Base-by-base conservation (phyloP, 1,284 basidiomycete species). In the Fistulina hepatica region DNA sequence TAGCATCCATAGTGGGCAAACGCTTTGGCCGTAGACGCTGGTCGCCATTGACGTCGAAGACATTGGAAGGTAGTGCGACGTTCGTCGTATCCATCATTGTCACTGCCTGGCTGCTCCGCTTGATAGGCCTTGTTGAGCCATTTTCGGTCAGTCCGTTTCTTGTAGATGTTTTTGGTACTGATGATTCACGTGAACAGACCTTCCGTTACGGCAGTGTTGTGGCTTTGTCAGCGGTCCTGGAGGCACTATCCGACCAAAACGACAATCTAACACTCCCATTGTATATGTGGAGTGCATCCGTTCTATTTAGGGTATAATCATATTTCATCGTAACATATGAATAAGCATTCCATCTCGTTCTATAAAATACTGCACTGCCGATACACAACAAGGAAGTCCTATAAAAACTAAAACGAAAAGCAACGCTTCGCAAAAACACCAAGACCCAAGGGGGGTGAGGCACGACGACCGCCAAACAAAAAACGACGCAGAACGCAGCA, bases 1-100 rank as follows among this genome's bases (percentile, higher is more conserved):
- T 95, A 52, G 91, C 95, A 12, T 95, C 91, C 9, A 81, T 98
- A 42, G 74, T 95, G 24, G 95, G 95, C 12, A 82, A 89, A 51
- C 71, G 81, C 26, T 56, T 89, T 21, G 95, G 94, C 2, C 67
- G 67, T 15, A 63, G 79, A 47, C 72, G 78, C 41, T 98, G 94
- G 94, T 88, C 86, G 2, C 65, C 76, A 3, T 78, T 73, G 19
- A 81, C 79, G 8, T 67, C 74, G 19, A 98, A 98, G 63, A 97
- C 94, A 8, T 60, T 97, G 25, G 92, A 97, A 62, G 94, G 94
- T 5, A 90, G 83, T 43, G 53, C 75, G 6, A 91, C 90, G 5
- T 95, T 97, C 55, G 69, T 77, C 10, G 43, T 65, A 1, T 88
- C 88, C 4, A 73, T 97, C 35, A 64, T 85, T 13, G 54, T 57